These are phyloP conservation scores for Epipyxis sp. DNA, from an alignment of 108 stramenopile species.

Conservation along the genomic window DNA sequence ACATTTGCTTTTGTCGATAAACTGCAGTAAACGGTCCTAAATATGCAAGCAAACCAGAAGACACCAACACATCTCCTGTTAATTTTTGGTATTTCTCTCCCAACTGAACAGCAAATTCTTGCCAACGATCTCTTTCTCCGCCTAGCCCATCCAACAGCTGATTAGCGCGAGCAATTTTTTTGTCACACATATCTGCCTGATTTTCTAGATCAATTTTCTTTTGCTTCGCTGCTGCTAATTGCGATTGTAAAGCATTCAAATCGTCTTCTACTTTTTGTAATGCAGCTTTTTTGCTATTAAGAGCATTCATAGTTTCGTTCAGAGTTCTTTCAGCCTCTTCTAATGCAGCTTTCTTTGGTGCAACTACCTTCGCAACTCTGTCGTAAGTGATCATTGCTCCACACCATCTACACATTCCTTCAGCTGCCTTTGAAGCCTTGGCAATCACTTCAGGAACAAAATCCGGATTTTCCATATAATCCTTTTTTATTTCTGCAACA, in stretches of 20 bases:
- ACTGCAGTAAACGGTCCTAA: slow-evolving; percentile 63
- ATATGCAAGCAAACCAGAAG: slow-evolving; percentile 63
- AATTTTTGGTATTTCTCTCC: slow-evolving; percentile 47
- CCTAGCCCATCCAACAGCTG: slow-evolving; percentile 60
- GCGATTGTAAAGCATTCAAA: slow-evolving; percentile 46
- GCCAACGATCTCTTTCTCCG: slow-evolving; percentile 56
- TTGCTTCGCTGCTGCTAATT: slow-evolving; percentile 48
- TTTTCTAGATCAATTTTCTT: slow-evolving; percentile 57
- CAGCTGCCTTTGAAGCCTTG: slow-evolving; percentile 53
- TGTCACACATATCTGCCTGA: slow-evolving; percentile 48
- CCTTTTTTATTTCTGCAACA: slow-evolving; percentile 47
- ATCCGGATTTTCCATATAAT: slow-evolving; percentile 45
- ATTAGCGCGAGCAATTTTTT: slow-evolving; percentile 60
- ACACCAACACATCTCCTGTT: slow-evolving; percentile 61
- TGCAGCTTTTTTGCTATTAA: slow-evolving; percentile 55
- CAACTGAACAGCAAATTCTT: slow-evolving; percentile 33
- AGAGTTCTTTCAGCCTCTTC: slow-evolving; percentile 46
- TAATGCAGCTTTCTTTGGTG: slow-evolving; percentile 53
- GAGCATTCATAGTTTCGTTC: slow-evolving; percentile 49
- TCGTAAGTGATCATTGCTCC: slow-evolving; percentile 56
- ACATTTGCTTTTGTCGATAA: slow-evolving; percentile 51
- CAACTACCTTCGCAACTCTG: slow-evolving; percentile 52
- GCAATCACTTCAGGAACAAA: slow-evolving; percentile 50
- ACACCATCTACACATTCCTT: slow-evolving; percentile 55
- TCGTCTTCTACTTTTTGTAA: slow-evolving; percentile 60